Base-by-base conservation (phyloP, 139 green algal genomes). In the Auxenochlorella pyrenoidosa region DNA sequence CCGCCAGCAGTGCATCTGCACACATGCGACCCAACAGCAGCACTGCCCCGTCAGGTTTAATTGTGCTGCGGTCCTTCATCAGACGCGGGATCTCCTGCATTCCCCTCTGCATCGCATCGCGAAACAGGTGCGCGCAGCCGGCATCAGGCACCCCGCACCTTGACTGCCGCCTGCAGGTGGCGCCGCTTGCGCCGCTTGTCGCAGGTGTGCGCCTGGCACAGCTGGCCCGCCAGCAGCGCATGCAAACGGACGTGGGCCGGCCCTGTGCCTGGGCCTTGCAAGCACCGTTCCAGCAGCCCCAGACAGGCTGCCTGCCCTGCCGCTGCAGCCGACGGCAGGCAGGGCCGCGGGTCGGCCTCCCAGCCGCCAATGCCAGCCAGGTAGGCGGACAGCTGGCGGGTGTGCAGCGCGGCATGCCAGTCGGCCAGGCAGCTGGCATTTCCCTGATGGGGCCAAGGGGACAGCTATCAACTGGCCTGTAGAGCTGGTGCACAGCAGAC, bases 121-220 rank as follows among this genome's bases (percentile, higher is more conserved):
- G n/a, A n/a, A 58, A 58, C 47, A 58, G 6, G 12, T 58, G 47
- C 66, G 15, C 12, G 66, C 30, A 26, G 32, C 13, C 2, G n/a
- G 12, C n/a, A 44, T 5, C n/a, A 44, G 2, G 3, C 18, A 0
- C 71, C 5, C 76, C 5, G n/a, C 47, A 82, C 76, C 76, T 66
- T 26, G 3, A 51, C 76, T 15, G 51, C 47, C 51, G 76, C 76
- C 76, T n/a, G 26, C 0, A 82, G 76, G 32, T 68, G 76, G 0
- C 28, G 30, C 44, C 76, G 76, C 76, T 82, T 82, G 76, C 76
- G 76, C 30, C 47, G 76, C 47, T 68, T 66, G 76, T 82, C 76
- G 47, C 76, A 82, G 24, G 41, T 63, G 47, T 82, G 76, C n/a
- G 76, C 76, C 47, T 82, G 44, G 76, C 76, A 82, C 21, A 82